Conservation (phyloP, 1,284 basidiomycete genomes). For the Cryptococcus amylolentus region DNA sequence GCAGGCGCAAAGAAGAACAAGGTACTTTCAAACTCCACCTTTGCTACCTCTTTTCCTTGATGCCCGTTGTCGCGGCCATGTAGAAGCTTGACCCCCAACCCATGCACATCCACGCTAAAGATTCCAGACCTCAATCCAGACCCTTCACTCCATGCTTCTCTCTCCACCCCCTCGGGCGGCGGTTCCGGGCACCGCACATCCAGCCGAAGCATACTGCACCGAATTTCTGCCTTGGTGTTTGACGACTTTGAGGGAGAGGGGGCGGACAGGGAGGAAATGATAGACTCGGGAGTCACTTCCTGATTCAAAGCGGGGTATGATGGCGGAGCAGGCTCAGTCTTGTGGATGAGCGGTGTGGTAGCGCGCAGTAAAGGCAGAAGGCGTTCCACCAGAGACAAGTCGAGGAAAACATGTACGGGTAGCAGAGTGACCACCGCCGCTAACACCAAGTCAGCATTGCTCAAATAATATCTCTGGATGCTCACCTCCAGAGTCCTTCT, state of each 20-base stretch:
- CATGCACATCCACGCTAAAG: slow-evolving; percentile 45
- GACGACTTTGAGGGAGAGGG: neutral
- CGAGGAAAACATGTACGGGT: slow-evolving; percentile 70
- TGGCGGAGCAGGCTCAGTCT: slow-evolving; percentile 2
- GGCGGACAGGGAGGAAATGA: slow-evolving; percentile 13
- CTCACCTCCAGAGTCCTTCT: slow-evolving; percentile 24
- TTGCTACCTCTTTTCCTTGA: neutral
- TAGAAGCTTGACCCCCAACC: neutral
- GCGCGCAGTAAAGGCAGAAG: slow-evolving; percentile 39
- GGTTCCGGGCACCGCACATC: slow-evolving; percentile 49
- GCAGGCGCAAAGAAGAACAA: slow-evolving; percentile 43
- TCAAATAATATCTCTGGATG: neutral
- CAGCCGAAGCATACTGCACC: slow-evolving; percentile 38
- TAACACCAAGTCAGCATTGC: slow-evolving; percentile 1
- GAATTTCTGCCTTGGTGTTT: slow-evolving; percentile 10
- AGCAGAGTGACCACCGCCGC: slow-evolving; percentile 46
- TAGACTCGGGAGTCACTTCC: slow-evolving; percentile 14
- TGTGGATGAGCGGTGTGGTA: slow-evolving; percentile 30
- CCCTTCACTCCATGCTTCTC: slow-evolving; percentile 41
- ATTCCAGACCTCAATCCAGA: slow-evolving; percentile 46
- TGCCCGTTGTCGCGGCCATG: too few species aligned
- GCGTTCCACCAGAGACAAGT: slow-evolving; percentile 58
- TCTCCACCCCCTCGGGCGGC: slow-evolving; percentile 25
- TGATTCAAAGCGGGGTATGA: neutral
- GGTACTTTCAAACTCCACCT: slow-evolving; percentile 39